Percentiles rank a stretch among this genome's conserved stretches.
phyloP scores from a whole-genome alignment of 2,329 filamentous ascomycete species.

The Curvularia sp. region DNA sequence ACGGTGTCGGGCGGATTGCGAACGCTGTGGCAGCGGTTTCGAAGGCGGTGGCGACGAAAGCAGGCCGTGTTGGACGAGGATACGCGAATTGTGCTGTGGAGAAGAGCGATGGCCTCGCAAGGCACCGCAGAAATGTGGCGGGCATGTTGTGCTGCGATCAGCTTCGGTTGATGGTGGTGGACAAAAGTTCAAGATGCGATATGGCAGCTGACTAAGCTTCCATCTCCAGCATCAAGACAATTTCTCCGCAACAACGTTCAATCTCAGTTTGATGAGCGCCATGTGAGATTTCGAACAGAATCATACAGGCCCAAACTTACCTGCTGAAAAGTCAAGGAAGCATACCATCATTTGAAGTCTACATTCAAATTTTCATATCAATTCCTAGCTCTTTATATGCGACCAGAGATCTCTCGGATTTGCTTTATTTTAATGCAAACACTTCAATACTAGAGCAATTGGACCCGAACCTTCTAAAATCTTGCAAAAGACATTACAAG shows the following conservation, averaged over 20 bases:
- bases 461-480: not conserved
- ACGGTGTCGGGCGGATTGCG: constrained; percentile 49
- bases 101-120: constrained; percentile 47
- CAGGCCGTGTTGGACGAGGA: constrained; percentile 25
- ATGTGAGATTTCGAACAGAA: not conserved
- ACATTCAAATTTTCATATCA: not conserved
- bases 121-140: constrained; percentile 48
- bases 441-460: not conserved
- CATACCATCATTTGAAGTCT: too few species aligned
- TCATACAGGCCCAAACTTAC: not conserved
- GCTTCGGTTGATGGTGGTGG: constrained; percentile 1
- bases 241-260: not conserved
- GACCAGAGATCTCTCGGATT: not conserved
- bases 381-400: not conserved
- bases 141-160: constrained; percentile 44
- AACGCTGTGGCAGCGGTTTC: constrained; percentile 30
- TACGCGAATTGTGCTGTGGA: constrained; percentile 23
- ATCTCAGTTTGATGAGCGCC: not conserved
- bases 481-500: not conserved
- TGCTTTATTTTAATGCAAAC: too few species aligned
- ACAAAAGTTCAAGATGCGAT: constrained; percentile 24
- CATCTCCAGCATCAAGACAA: not conserved
- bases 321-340: not conserved
- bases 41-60: constrained; percentile 29
- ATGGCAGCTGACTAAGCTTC: constrained; percentile 20